These are phyloP conservation scores for Rhazya stricta DNA, from an alignment of 257 asterid genomes.

Conservation along the genomic window DNA sequence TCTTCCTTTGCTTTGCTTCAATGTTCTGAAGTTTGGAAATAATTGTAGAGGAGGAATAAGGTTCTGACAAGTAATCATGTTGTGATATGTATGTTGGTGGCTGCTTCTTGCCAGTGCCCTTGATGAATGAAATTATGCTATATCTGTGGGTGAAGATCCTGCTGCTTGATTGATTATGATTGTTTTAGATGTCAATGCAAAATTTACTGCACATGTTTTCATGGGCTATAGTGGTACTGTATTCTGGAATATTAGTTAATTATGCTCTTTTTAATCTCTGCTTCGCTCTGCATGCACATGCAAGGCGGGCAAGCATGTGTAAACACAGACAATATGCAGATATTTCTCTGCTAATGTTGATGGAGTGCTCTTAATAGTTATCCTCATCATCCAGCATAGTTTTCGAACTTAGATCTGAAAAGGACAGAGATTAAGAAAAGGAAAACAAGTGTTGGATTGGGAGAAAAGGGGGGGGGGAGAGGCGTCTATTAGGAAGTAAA, in stretches of 20 bases:
- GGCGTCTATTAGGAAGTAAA: background rate
- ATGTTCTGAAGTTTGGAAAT: background rate
- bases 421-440: background rate
- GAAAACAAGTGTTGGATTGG: background rate
- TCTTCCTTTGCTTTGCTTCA: background rate
- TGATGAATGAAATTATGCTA: background rate
- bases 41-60: background rate
- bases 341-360: background rate
- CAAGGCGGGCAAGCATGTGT: background rate
- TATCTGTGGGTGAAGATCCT: background rate
- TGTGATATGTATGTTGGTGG: background rate
- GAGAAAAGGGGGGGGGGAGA: background rate
- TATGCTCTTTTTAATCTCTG: background rate
- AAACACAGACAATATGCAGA: background rate
- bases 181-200: background rate
- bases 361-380: background rate
- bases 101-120: background rate
- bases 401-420: background rate
- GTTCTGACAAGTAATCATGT: background rate
- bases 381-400: background rate
- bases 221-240: background rate
- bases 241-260: background rate
- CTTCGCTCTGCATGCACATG: background rate
- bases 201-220: background rate
- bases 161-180: background rate